A percentile compares a stretch with the other conserved stretches of the same genome.
These are phyloP conservation scores for Xylaria sp. DNA, from an alignment of 2,329 filamentous ascomycete genomes.

Conservation along the genomic window DNA sequence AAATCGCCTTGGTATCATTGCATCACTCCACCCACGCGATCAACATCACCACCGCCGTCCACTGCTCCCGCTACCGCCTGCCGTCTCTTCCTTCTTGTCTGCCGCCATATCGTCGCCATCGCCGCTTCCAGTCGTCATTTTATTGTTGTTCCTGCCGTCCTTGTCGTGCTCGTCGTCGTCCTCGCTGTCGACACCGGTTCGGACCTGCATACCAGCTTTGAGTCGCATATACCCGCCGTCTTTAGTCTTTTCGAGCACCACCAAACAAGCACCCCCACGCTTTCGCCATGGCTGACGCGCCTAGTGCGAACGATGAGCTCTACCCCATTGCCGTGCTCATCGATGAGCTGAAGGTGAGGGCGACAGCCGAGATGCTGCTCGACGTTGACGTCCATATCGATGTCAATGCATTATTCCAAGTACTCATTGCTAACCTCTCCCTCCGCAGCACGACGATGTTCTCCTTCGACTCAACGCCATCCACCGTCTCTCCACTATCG, in stretches of 20 bases:
- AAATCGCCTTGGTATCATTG: constrained; percentile 41
- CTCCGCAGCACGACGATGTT: constrained; percentile 91
- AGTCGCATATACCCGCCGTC: constrained; percentile 4
- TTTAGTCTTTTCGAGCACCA: constrained; percentile 11
- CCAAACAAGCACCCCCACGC: constrained; percentile 24
- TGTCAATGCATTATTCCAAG: neutral
- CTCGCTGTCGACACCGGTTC: constrained; percentile 19
- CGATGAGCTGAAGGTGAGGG: constrained; percentile 93
- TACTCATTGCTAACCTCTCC: constrained; percentile 42
- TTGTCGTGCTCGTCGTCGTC: neutral
- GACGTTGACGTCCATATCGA: constrained; percentile 21
- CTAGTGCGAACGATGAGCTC: constrained; percentile 95
- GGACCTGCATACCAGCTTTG: constrained; percentile 26
- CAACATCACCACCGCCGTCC: constrained; percentile 37
- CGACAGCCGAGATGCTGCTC: constrained; percentile 40
- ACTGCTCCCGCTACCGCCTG: constrained; percentile 3
- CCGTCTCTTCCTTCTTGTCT: constrained; percentile 10
- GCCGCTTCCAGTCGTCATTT: constrained; percentile 25
- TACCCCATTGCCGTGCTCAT: constrained; percentile 99
- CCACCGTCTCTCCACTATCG: constrained; percentile 97
- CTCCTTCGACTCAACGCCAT: constrained; percentile 98
- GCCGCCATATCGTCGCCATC: constrained; percentile 29
- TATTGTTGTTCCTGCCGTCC: neutral
- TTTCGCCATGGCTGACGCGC: constrained; percentile 84
- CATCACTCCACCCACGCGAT: constrained; percentile 51